A percentile compares a stretch with the other conserved stretches of the same genome.
Conservation (phyloP, 176 grass and related monocot genomes). For the Avena atlantica region DNA sequence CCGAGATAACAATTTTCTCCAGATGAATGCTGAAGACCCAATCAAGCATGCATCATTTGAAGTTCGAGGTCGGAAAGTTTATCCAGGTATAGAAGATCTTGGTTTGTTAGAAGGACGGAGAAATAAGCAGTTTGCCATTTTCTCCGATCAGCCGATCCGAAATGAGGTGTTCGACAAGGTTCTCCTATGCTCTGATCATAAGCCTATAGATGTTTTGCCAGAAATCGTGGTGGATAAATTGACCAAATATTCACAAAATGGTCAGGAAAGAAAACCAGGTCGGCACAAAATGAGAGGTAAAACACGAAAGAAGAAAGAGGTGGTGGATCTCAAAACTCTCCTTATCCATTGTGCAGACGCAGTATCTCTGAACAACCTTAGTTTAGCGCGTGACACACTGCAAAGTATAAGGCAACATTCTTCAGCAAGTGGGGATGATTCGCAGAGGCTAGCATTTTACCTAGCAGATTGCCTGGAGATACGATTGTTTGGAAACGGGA, state of each 20-base stretch:
- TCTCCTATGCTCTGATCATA: slow-evolving; percentile 47
- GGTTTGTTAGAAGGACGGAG: slow-evolving; percentile 58
- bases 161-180: slow-evolving; percentile 57
- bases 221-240: slow-evolving; percentile 21
- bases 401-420: slow-evolving; percentile 51
- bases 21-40: not conserved
- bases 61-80: slow-evolving; percentile 11
- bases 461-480: slow-evolving; percentile 61
- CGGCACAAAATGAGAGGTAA: slow-evolving; percentile 19
- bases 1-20: not conserved
- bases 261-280: slow-evolving; percentile 2
- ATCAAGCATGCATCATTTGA: slow-evolving; percentile 37
- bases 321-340: slow-evolving; percentile 56
- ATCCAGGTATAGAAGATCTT: slow-evolving; percentile 28
- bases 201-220: slow-evolving; percentile 25
- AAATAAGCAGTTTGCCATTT: slow-evolving; percentile 52
- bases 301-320: slow-evolving; percentile 50
- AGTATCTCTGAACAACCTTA: slow-evolving; percentile 53
- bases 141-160: slow-evolving; percentile 34
- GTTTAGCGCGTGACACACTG: slow-evolving; percentile 46
- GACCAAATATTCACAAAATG: not conserved
- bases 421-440: slow-evolving; percentile 49
- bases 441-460: slow-evolving; percentile 64
- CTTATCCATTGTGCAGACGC: slow-evolving; percentile 67
- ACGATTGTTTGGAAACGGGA: slow-evolving; percentile 61